phyloP scores from a whole-genome alignment of 202 grass and related monocot genomes.

The Setaria italica region DNA sequence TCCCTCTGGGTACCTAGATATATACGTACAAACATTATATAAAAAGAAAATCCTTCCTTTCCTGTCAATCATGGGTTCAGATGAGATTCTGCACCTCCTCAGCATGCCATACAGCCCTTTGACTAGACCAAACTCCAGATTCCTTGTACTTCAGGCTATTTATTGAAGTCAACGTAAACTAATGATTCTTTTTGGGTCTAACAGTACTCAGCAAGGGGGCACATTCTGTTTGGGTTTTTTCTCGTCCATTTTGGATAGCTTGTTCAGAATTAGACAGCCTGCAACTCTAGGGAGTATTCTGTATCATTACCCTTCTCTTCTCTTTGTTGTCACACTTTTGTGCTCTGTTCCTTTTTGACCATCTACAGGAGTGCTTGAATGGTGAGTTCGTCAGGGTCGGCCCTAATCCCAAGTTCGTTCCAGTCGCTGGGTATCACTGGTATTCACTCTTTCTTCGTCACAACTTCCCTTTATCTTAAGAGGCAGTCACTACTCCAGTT shows the following conservation, averaged over 20 bases:
- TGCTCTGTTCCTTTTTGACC: not conserved
- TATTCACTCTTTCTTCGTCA: constrained; percentile 38
- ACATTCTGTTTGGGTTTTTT: not conserved
- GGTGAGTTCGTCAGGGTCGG: constrained; percentile 96
- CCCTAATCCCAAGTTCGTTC: constrained; percentile 89
- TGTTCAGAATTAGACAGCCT: not conserved
- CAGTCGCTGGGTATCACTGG: constrained; percentile 92
- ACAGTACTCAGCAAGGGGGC: not conserved
- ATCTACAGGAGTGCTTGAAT: constrained; percentile 85
- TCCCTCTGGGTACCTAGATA: not conserved
- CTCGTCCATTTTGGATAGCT: not conserved
- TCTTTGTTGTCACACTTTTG: not conserved
- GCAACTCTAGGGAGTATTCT: not conserved
- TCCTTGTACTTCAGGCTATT: not conserved
- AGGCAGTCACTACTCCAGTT: not conserved
- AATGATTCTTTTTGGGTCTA: not conserved
- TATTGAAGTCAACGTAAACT: not conserved
- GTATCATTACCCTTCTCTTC: not conserved
- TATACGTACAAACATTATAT: not conserved
- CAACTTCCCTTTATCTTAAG: not conserved
- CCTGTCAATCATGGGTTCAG: not conserved
- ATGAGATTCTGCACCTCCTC: not conserved
- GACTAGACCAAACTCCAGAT: not conserved
- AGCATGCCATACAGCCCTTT: too few species aligned
- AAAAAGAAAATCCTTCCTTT: not conserved